Evolutionary conservation across 257 asterid species (phyloP).

Genomic region (Buddleja alternifolia): DNA sequence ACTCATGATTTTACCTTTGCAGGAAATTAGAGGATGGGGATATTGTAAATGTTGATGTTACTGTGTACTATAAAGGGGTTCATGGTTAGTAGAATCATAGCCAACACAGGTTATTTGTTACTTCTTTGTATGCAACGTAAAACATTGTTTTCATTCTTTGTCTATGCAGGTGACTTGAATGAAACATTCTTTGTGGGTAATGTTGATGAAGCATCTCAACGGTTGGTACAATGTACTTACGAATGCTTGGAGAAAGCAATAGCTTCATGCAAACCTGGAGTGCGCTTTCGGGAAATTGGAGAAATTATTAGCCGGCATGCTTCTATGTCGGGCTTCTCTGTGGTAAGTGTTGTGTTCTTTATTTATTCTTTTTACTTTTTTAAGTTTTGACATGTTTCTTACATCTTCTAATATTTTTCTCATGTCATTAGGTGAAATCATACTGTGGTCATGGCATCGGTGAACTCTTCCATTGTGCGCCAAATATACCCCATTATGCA

Average conservation of each 20-base stretch:
- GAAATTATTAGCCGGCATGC: slow-evolving; percentile 91
- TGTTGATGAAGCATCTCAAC: slow-evolving; percentile 83
- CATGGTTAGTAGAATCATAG: slow-evolving; percentile 59
- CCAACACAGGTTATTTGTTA: slow-evolving; percentile 7
- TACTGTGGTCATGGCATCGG: slow-evolving; percentile 98
- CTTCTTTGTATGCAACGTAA: not conserved
- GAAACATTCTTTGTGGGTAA: slow-evolving; percentile 96
- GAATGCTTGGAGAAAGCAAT: slow-evolving; percentile 97
- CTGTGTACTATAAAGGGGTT: slow-evolving; percentile 88
- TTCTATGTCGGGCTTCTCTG: slow-evolving; percentile 89
- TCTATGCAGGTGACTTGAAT: slow-evolving; percentile 81
- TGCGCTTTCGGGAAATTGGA: slow-evolving; percentile 91
- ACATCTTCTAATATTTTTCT: not conserved
- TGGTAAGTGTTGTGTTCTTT: slow-evolving; percentile 52
- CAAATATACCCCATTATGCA: slow-evolving; percentile 95
- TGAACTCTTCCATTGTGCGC: slow-evolving; percentile 96
- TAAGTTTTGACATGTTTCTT: not conserved
- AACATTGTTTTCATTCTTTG: not conserved
- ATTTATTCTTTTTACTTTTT: not conserved
- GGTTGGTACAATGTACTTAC: slow-evolving; percentile 85
- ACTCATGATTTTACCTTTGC: slow-evolving; percentile 32
- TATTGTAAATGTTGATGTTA: slow-evolving; percentile 89
- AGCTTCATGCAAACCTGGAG: slow-evolving; percentile 77
- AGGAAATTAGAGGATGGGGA: slow-evolving; percentile 98
- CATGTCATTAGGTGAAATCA: slow-evolving; percentile 67